Conservation (phyloP, 805 yeast species). For the Schizosaccharomyces octosporus region DNA sequence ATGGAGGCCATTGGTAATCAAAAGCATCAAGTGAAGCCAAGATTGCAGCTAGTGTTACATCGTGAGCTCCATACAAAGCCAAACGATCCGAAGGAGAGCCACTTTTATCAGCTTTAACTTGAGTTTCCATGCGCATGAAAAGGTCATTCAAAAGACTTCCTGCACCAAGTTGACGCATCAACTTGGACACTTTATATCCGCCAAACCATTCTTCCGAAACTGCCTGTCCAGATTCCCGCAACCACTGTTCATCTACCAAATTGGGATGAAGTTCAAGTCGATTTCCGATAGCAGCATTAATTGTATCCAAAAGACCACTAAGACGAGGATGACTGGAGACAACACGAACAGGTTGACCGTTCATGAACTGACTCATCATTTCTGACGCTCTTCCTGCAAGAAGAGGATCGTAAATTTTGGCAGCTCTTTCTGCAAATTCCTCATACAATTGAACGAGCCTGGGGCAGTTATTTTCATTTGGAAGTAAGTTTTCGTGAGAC, state of each 20-base stretch:
- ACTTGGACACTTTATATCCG: slow-evolving; percentile 3
- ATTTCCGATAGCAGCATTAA: slow-evolving; percentile 1
- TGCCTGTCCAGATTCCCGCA: background rate
- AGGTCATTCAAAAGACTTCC: slow-evolving; percentile 8
- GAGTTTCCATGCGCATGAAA: slow-evolving; percentile 5
- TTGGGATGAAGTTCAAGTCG: background rate
- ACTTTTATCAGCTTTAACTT: slow-evolving; percentile 2
- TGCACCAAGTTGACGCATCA: slow-evolving; percentile 7
- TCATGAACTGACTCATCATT: slow-evolving; percentile 5
- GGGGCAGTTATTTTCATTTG: slow-evolving; percentile 5
- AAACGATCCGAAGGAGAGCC: slow-evolving; percentile 2
- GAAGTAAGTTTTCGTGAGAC: slow-evolving; percentile 8
- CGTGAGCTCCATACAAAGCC: slow-evolving; percentile 9
- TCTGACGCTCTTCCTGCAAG: slow-evolving; percentile 6
- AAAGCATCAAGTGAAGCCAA: slow-evolving; percentile 7
- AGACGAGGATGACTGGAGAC: slow-evolving; percentile 9
- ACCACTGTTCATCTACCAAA: background rate
- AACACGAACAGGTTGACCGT: slow-evolving; percentile 6
- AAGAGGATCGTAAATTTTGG: slow-evolving; percentile 7
- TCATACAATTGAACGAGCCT: slow-evolving; percentile 6
- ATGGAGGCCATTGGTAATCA: slow-evolving; percentile 9
- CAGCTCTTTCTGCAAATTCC: slow-evolving; percentile 6
- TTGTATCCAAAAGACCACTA: slow-evolving; percentile 8
- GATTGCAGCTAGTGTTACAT: slow-evolving; percentile 8
- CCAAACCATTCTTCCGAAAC: slow-evolving; percentile 3